These are phyloP conservation scores for Hymenoscyphus repandus DNA, from an alignment of 2,329 filamentous ascomycete genomes.

Conservation along the genomic window DNA sequence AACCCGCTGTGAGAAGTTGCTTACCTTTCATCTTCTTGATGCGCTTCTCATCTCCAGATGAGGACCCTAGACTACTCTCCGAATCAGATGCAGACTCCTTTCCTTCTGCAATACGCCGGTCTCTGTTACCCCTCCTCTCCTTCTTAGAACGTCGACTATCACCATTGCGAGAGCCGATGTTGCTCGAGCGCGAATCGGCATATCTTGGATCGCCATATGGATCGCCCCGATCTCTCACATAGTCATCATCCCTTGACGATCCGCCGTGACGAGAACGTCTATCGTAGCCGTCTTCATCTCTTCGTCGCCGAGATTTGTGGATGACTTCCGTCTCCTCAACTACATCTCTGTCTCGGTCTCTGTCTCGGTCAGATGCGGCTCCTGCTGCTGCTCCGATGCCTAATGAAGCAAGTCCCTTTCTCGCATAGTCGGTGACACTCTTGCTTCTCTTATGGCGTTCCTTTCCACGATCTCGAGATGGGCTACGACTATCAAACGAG, in stretches of 20 bases:
- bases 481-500: conserved; percentile 30
- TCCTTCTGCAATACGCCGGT: conserved; percentile 28
- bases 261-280: conserved; percentile 4
- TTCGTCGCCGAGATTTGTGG: conserved; percentile 16
- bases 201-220: conserved; percentile 27
- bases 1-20: conserved; percentile 59
- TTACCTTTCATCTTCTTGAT: conserved; percentile 62
- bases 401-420: conserved; percentile 56
- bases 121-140: conserved; percentile 22
- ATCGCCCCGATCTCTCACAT: conserved; percentile 21
- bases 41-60: conserved; percentile 56
- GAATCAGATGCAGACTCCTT: conserved; percentile 30
- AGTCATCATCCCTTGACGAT: conserved; percentile 16
- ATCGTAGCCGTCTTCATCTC: conserved; percentile 18
- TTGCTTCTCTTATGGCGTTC: conserved; percentile 55
- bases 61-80: conserved; percentile 49
- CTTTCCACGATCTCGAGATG: conserved; percentile 41
- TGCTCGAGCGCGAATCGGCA: conserved; percentile 27
- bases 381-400: conserved; percentile 49
- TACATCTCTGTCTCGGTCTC: conserved; percentile 16
- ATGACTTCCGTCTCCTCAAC: conserved; percentile 24
- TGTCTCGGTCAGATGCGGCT: conserved; percentile 14
- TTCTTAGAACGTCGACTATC: conserved; percentile 17
- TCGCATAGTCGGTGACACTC: conserved; percentile 58
- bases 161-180: conserved; percentile 17